Evolutionary conservation across 2,329 filamentous ascomycete genomes (phyloP).

Genomic region (Paecilomyces fulvus): DNA sequence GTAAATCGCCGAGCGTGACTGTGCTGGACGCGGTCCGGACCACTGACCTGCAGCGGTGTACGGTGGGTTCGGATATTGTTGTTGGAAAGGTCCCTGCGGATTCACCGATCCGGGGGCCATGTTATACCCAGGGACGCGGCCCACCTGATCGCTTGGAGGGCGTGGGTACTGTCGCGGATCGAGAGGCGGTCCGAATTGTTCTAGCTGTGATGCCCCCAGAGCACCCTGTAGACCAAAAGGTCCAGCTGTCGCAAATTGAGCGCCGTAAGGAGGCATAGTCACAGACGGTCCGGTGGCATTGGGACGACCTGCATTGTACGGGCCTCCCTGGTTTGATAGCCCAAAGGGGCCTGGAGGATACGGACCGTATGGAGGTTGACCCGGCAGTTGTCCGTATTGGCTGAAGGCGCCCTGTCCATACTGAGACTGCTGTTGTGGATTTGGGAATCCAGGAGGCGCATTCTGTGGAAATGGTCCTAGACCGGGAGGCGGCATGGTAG

Average conservation of each 20-base stretch:
- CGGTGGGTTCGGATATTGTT: not conserved
- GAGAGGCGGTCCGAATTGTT: not conserved
- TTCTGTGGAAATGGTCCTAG: not conserved
- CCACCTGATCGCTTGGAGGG: not conserved
- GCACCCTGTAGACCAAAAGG: not conserved
- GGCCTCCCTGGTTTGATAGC: not conserved
- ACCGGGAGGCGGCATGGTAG: not conserved
- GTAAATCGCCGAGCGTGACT: conserved; percentile 7
- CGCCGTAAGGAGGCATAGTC: not conserved
- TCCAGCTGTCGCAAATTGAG: not conserved
- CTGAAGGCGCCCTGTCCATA: not conserved
- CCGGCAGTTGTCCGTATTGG: not conserved
- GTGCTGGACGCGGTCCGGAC: not conserved
- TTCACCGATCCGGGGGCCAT: not conserved
- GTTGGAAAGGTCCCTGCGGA: not conserved
- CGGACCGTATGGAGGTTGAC: not conserved
- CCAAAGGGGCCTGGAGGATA: not conserved
- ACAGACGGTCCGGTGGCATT: not conserved
- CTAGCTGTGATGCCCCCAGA: not conserved
- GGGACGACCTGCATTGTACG: not conserved
- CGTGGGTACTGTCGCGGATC: not conserved
- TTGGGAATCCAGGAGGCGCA: not conserved
- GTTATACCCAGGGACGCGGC: not conserved
- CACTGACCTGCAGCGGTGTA: conserved; percentile 2
- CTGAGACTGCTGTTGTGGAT: not conserved